Conservation (phyloP, 139 green algal genomes). For the Asterochloris erici region DNA sequence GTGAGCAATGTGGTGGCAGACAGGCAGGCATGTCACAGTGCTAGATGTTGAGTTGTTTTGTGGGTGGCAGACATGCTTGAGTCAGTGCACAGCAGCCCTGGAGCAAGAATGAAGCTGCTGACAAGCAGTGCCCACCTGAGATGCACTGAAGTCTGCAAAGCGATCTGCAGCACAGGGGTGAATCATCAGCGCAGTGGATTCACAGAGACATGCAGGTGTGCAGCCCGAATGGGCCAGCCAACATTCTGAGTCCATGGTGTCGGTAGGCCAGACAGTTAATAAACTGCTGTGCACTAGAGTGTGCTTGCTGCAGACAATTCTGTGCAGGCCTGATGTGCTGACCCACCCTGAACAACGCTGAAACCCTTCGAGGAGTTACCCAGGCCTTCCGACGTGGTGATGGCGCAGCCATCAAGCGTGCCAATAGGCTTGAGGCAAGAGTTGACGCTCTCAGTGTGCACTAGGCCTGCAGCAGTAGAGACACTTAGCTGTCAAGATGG, state of each 20-base stretch:
- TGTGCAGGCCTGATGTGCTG: neutral
- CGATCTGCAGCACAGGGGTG: neutral
- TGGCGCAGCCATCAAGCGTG: constrained; percentile 32
- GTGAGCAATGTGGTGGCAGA: too few species aligned
- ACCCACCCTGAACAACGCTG: constrained; percentile 38
- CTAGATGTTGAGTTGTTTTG: too few species aligned
- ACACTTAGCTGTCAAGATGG: neutral
- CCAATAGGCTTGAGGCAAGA: constrained; percentile 63
- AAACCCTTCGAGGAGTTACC: constrained; percentile 36
- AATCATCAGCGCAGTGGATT: neutral
- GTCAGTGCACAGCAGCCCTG: too few species aligned
- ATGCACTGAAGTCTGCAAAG: constrained; percentile 6
- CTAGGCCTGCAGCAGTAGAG: constrained; percentile 9
- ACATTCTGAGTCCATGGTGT: neutral
- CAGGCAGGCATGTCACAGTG: too few species aligned
- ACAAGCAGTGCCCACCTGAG: neutral
- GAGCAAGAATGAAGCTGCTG: neutral
- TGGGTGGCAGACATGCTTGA: too few species aligned
- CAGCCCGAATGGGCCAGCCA: neutral
- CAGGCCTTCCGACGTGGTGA: constrained; percentile 65
- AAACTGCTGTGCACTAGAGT: neutral
- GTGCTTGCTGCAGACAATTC: neutral
- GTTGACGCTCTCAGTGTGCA: constrained; percentile 51
- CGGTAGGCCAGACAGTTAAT: neutral
- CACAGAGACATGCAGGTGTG: neutral